phyloP scores from a whole-genome alignment of 2,329 filamentous ascomycete species.

The Fusarium solani-melongenae region DNA sequence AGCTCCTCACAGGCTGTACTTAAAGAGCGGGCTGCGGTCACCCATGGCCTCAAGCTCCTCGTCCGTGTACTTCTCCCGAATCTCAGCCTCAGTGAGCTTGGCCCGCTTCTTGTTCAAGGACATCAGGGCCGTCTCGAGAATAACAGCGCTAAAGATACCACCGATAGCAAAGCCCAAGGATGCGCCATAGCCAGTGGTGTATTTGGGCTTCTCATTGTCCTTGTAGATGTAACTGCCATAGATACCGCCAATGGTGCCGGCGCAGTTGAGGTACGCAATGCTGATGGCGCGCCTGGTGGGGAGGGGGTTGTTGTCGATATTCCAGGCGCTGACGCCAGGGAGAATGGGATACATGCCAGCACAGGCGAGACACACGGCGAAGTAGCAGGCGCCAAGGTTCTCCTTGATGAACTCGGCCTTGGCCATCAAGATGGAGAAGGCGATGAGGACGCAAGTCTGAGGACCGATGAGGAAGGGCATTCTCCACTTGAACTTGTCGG shows the following conservation, averaged over 20 bases:
- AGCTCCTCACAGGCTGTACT: neutral
- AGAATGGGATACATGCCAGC: slow-evolving; percentile 51
- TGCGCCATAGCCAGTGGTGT: slow-evolving; percentile 41
- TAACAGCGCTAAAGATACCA: slow-evolving; percentile 25
- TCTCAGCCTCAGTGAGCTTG: slow-evolving; percentile 37
- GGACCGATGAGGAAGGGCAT: slow-evolving; percentile 49
- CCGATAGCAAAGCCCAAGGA: slow-evolving; percentile 33
- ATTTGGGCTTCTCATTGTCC: slow-evolving; percentile 38
- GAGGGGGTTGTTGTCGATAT: slow-evolving; percentile 48
- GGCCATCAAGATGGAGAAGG: slow-evolving; percentile 38
- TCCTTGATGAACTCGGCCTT: slow-evolving; percentile 32
- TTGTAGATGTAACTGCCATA: slow-evolving; percentile 42
- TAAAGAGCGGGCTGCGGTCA: slow-evolving; percentile 45
- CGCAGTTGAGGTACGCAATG: slow-evolving; percentile 48
- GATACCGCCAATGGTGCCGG: slow-evolving; percentile 38
- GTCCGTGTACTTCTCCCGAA: slow-evolving; percentile 43
- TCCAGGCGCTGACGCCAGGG: slow-evolving; percentile 51
- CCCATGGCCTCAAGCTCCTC: slow-evolving; percentile 48
- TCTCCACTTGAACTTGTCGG: slow-evolving; percentile 47
- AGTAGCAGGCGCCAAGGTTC: slow-evolving; percentile 34
- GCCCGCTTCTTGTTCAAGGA: slow-evolving; percentile 42
- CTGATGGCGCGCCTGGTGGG: slow-evolving; percentile 50
- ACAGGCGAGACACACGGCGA: slow-evolving; percentile 33
- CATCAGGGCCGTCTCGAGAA: slow-evolving; percentile 35
- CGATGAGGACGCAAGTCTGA: slow-evolving; percentile 44